Evolutionary conservation across 75 land plant species (phyloP).

Genomic region (Pinus tabuliformis): DNA sequence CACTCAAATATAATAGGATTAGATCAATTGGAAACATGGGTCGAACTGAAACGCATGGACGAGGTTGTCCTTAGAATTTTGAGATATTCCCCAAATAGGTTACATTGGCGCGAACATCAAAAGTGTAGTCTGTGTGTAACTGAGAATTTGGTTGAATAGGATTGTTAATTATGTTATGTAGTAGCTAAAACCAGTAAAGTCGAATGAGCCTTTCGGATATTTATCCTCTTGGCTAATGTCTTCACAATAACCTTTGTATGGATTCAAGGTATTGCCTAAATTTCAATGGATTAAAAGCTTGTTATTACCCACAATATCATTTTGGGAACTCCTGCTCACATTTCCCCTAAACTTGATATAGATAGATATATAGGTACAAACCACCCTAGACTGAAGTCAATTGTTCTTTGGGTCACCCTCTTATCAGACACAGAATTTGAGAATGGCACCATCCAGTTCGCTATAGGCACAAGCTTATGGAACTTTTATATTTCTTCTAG

Average conservation of each 20-base stretch:
- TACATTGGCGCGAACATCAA: too few relatives aligned
- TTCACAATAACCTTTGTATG: conserved; percentile 9
- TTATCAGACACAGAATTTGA: conserved; percentile 13
- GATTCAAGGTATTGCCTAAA: conserved; percentile 11
- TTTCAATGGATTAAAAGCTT: conserved; percentile 20
- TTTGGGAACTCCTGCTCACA: too few relatives aligned
- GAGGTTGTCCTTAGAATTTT: too few relatives aligned
- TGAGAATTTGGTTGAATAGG: not conserved
- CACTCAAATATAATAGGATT: too few relatives aligned
- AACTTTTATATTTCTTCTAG: conserved; percentile 22
- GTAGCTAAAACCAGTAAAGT: not conserved
- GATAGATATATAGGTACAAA: not conserved
- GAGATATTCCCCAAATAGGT: too few relatives aligned
- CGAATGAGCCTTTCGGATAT: conserved; percentile 11
- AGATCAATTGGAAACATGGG: too few relatives aligned
- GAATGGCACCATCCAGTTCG: conserved; percentile 30
- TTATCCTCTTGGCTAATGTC: conserved; percentile 14
- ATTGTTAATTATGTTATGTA: not conserved
- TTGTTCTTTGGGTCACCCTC: conserved; percentile 23
- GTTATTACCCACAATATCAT: not conserved
- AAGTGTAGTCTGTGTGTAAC: too few relatives aligned
- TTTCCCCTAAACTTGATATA: not conserved
- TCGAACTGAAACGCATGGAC: too few relatives aligned
- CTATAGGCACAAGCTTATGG: conserved; percentile 24
- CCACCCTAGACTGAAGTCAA: conserved; percentile 27